Evolutionary conservation across 495 filamentous ascomycete species (phyloP).

Genomic region (Penicillium bialowiezense): DNA sequence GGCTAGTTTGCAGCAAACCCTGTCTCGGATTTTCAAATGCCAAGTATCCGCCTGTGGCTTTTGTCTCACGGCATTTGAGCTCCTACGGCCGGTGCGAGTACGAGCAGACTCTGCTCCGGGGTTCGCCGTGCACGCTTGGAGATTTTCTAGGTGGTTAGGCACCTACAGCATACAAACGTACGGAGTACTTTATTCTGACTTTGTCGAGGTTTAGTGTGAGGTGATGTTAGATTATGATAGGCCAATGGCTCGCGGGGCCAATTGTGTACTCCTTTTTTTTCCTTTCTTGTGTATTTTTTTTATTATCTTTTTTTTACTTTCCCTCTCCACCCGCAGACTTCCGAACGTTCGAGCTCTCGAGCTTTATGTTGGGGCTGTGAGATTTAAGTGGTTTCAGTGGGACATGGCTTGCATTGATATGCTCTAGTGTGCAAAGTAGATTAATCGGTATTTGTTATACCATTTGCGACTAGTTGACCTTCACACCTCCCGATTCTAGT

Average conservation of each 20-base stretch:
- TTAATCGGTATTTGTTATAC: too few relatives aligned
- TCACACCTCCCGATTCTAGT: too few relatives aligned
- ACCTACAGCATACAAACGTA: background rate
- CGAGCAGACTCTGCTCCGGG: background rate
- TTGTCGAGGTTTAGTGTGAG: background rate
- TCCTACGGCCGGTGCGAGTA: background rate
- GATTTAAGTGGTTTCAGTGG: constrained; percentile 3
- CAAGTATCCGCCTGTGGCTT: background rate
- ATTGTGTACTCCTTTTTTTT: background rate
- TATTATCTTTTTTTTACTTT: too few relatives aligned
- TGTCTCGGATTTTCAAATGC: background rate
- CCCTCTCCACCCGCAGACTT: background rate
- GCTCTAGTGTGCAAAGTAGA: too few relatives aligned
- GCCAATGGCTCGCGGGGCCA: background rate
- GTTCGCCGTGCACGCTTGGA: too few relatives aligned
- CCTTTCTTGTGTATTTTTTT: background rate
- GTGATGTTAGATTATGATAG: background rate
- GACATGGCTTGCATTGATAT: background rate
- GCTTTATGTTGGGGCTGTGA: background rate
- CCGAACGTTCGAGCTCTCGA: background rate
- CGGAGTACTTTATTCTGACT: too few relatives aligned
- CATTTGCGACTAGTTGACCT: too few relatives aligned
- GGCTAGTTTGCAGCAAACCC: background rate
- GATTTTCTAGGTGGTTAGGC: too few relatives aligned
- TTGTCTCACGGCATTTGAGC: too few relatives aligned